Percentiles rank a stretch among this genome's conserved stretches.
Evolutionary conservation across 2,329 filamentous ascomycete genomes (phyloP).

Genomic region (Colletotrichum musae): DNA sequence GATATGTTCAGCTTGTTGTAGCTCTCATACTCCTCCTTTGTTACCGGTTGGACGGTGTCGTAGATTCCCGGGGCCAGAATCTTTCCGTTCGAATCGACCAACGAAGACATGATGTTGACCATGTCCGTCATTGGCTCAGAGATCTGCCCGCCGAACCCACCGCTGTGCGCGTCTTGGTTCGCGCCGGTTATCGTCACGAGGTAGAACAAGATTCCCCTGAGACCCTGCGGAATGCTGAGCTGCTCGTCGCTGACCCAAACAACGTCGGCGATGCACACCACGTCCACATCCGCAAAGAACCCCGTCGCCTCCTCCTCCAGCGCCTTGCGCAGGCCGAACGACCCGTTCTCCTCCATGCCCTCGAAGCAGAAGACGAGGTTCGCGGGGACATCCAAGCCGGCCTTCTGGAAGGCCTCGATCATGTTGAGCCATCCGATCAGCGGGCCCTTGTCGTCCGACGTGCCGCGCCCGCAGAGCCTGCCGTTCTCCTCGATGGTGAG

Average conservation of each 20-base stretch:
- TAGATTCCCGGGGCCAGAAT: conserved; percentile 93
- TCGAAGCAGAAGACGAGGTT: conserved; percentile 99
- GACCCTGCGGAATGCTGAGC: conserved; percentile 96
- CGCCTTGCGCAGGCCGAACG: conserved; percentile 94
- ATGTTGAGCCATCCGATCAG: conserved; percentile 98
- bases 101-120: conserved; percentile 82
- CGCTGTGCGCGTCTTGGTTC: conserved; percentile 93
- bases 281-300: conserved; percentile 95
- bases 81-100: conserved; percentile 92
- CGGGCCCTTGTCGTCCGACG: conserved; percentile 97
- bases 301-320: conserved; percentile 91
- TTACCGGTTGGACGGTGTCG: conserved; percentile 91
- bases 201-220: conserved; percentile 98
- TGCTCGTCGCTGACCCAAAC: conserved; percentile 99
- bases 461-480: conserved; percentile 95
- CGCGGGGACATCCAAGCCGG: conserved; percentile 92
- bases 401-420: conserved; percentile 97
- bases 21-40: conserved; percentile 86
- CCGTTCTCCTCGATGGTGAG: conserved; percentile 90
- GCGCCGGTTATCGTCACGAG: conserved; percentile 91
- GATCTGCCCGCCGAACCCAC: conserved; percentile 95
- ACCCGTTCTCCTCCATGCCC: conserved; percentile 99
- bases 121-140: conserved; percentile 99
- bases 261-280: conserved; percentile 98
- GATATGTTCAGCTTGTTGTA: conserved; percentile 93